A percentile compares a stretch with the other conserved stretches of the same genome.
phyloP scores from a whole-genome alignment of 768 basidiomycete species.

The Kwoniella mangroviensis region DNA sequence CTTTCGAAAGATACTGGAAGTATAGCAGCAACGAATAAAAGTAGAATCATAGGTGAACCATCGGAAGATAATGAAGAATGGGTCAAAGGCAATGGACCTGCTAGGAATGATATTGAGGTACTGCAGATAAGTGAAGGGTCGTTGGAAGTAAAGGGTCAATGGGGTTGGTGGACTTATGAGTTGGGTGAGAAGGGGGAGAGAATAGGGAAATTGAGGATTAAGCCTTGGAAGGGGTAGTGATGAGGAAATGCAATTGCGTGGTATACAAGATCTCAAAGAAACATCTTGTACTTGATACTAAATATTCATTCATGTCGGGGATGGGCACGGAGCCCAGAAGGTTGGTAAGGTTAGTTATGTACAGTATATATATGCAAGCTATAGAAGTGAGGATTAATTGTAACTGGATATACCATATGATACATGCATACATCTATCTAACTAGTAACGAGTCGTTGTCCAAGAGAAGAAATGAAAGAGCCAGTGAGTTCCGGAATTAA shows the following conservation, averaged over 20 bases:
- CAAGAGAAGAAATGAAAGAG: not conserved
- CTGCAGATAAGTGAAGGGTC: constrained; percentile 34
- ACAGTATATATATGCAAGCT: not conserved
- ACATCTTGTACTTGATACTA: too few species aligned
- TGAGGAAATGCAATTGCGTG: too few species aligned
- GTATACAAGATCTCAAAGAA: too few species aligned
- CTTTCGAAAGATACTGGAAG: not conserved
- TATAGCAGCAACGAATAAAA: constrained; percentile 50
- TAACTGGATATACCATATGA: constrained; percentile 9
- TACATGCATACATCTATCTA: constrained; percentile 26
- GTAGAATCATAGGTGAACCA: constrained; percentile 24
- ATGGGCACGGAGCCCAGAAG: too few species aligned
- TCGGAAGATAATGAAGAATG: constrained; percentile 27
- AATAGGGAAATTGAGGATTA: constrained; percentile 26
- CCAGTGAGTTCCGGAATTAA: not conserved
- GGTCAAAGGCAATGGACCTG: constrained; percentile 24
- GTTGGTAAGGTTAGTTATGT: too few species aligned
- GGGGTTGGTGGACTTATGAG: constrained; percentile 40
- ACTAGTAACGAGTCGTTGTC: not conserved
- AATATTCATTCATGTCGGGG: too few species aligned
- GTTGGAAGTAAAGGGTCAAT: constrained; percentile 39
- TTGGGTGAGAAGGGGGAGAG: constrained; percentile 18
- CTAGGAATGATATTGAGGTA: constrained; percentile 38
- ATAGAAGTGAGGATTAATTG: not conserved
- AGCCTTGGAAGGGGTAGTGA: constrained; percentile 18